Base-by-base conservation (phyloP, 148 eudicot genomes). In the Chenopodium quinoa region DNA sequence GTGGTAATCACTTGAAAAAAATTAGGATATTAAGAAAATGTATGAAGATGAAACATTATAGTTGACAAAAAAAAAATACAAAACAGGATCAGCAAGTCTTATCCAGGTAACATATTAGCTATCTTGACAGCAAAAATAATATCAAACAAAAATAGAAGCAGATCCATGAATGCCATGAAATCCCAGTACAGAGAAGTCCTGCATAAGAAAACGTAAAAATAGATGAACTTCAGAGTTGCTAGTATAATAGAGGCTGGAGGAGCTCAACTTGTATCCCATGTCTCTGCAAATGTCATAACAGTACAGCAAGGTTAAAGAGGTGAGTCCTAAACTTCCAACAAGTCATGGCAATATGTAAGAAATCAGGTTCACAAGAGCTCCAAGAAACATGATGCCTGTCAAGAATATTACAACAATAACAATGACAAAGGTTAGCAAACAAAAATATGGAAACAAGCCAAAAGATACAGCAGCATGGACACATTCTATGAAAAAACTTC, bases 251-350 rank as follows among this genome's bases (percentile, higher is more conserved):
- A 74, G 82, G 83, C 86, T 60, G 81, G 78, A 78, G 75, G 76
- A 83, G 83, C 85, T 85, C 79, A 68, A 79, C 80, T 80, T 71
- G 75, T 27, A 58, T 32, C 80, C 87, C 82, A 78, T 75, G 85
- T 89, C 90, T 89, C 97, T 95, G 98, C 98, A 95, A 90, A 90
- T 88, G 87, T 87, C 87, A 90, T 78, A 93, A 94, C 91, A 94
- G 90, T 82, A 93, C 92, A 89, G 91, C 92, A 93, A 93, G 91
- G n/a, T 93, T 90, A 94, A 85, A 91, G 91, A 86, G 85, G 98
- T 94, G 94, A 94, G 95, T 89, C 95, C 86, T 88, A 94, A 91
- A 94, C 97, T 90, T 91, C 97, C 93, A 92, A 92, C 91, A 90
- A 88, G 88, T 85, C 91, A 90, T 87, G 89, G 91, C 89, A 87